Evolutionary conservation across 2,329 filamentous ascomycete species (phyloP), one percentile per base, ranked within the genome.

Genomic region (Pseudogymnoascus sp.): DNA sequence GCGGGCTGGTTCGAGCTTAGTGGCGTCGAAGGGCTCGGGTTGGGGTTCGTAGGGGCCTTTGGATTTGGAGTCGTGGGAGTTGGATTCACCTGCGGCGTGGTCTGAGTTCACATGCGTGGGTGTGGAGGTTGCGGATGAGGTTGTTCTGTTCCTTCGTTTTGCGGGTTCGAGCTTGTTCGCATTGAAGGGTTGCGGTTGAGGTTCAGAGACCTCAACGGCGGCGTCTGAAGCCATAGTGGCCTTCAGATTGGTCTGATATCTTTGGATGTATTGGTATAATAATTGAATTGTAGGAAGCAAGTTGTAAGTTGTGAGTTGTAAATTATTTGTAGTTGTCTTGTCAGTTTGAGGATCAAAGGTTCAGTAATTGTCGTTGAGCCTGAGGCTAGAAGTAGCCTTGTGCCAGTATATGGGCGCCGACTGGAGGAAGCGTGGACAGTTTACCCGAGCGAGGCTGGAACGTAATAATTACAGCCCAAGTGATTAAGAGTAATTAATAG

Each of bases 21-120:
- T 77, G 23, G 77, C 76, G 70, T 78, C 76, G 69, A 77, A 77
- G 63, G 76, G 73, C 67, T 77, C 74, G 65, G 76, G 76, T 41
- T 75, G 71, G 19, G 73, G 73, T 48, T 77, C 65, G 65, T 69
- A 54, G 48, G 48, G 48, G 7, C 71, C 64, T 74, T 54, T 61
- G 14, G 21, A 39, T 37, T 61, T 63, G 11, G 43, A 25, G 75
- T 65, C 54, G 28, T 37, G 25, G 6, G 28, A 7, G 23, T 23
- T 25, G 34, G 16, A 41, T 39, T 61, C 34, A 39, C 34, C 57
- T 21, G 7, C 28, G 14, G 54, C 3, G 25, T 39, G 43, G 16
- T 23, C 34, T 28, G 21, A 25, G 36, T 48, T 37, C 19, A 67
- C 8, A n/a, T 69, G 70, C 64, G 69, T 72, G 21, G 70, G 65